Percentiles rank a stretch among this genome's conserved stretches.
These are phyloP conservation scores for Phytophthora palmivora DNA, from an alignment of 352 stramenopile genomes.

Conservation along the genomic window DNA sequence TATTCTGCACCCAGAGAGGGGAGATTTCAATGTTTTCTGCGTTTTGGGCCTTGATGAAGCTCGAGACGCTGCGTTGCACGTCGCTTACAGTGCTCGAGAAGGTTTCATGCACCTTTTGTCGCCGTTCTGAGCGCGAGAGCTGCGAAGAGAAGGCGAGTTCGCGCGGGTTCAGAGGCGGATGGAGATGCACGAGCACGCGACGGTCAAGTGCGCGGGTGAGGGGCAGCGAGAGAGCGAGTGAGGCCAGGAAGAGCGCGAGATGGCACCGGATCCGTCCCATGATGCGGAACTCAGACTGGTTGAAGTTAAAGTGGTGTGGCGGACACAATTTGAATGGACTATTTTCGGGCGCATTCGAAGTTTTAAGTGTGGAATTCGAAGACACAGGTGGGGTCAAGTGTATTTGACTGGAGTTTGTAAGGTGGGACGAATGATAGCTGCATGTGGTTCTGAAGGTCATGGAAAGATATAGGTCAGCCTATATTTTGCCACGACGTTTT, in stretches of 20 bases:
- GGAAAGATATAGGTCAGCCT: slow-evolving; percentile 11
- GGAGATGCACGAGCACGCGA: slow-evolving; percentile 54
- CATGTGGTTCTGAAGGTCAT: slow-evolving; percentile 9
- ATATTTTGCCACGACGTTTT: slow-evolving; percentile 2
- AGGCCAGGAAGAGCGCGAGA: slow-evolving; percentile 26
- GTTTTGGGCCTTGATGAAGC: slow-evolving; percentile 35
- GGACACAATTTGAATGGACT: slow-evolving; percentile 4
- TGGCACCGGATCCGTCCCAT: slow-evolving; percentile 16
- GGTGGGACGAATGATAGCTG: slow-evolving; percentile 6
- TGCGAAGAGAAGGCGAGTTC: neutral
- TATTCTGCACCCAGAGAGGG: slow-evolving; percentile 71
- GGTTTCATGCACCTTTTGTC: slow-evolving; percentile 25
- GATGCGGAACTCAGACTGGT: slow-evolving; percentile 9
- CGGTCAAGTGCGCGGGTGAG: neutral
- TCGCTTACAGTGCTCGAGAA: slow-evolving; percentile 22
- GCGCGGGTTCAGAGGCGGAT: slow-evolving; percentile 33
- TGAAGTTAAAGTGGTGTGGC: slow-evolving; percentile 32
- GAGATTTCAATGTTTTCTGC: slow-evolving; percentile 14
- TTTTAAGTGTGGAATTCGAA: slow-evolving; percentile 10
- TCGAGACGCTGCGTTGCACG: slow-evolving; percentile 29
- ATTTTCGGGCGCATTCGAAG: slow-evolving; percentile 15
- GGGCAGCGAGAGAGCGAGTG: slow-evolving; percentile 16
- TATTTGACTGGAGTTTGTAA: slow-evolving; percentile 1
- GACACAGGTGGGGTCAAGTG: neutral
- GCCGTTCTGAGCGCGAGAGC: slow-evolving; percentile 19